Conservation (phyloP, 2,329 filamentous ascomycete genomes). For the Aspergillus sojae region DNA sequence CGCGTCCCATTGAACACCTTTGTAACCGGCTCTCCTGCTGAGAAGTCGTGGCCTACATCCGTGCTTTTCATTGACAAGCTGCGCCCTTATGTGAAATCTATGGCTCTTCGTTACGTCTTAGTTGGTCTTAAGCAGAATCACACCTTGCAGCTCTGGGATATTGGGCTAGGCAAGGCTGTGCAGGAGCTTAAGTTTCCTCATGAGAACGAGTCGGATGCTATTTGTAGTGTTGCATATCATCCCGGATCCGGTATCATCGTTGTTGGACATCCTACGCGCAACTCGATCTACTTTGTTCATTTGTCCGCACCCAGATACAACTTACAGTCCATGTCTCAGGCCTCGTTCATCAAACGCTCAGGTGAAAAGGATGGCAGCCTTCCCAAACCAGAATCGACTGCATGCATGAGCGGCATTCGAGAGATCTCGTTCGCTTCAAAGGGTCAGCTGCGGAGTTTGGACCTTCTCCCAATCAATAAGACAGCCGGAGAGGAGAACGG, state of each 20-base stretch:
- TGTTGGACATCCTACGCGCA: conserved; percentile 92
- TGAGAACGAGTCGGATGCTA: conserved; percentile 93
- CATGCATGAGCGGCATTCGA: conserved; percentile 93
- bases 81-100: conserved; percentile 86
- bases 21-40: conserved; percentile 79
- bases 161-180: conserved; percentile 90
- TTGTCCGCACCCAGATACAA: conserved; percentile 93
- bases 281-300: conserved; percentile 96
- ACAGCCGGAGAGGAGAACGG: conserved; percentile 63
- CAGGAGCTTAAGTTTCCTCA: conserved; percentile 97
- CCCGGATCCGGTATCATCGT: conserved; percentile 89
- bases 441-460: conserved; percentile 84
- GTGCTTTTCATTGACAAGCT: conserved; percentile 95
- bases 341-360: conserved; percentile 80
- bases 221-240: conserved; percentile 96
- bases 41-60: conserved; percentile 96
- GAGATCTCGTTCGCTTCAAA: conserved; percentile 91
- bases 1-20: conserved; percentile 85
- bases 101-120: conserved; percentile 90
- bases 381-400: conserved; percentile 87
- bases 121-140: conserved; percentile 99
- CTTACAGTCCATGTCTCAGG: conserved; percentile 77
- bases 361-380: conserved; percentile 71
- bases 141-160: conserved; percentile 96
- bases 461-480: conserved; percentile 74